These are phyloP conservation scores for Globisporangium apiculatum DNA, from an alignment of 352 stramenopile genomes.

Conservation along the genomic window DNA sequence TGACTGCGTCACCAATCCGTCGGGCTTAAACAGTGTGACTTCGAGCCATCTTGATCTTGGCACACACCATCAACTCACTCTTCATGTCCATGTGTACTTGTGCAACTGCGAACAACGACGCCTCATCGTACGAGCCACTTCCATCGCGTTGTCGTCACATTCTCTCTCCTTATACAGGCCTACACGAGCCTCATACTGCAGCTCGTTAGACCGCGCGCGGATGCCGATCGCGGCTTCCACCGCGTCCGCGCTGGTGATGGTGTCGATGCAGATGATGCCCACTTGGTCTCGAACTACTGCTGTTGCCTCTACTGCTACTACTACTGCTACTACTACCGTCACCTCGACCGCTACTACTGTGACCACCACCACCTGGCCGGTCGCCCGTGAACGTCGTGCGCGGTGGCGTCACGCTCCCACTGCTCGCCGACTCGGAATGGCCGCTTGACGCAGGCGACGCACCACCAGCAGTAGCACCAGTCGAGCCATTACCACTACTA, in stretches of 20 bases:
- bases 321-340: not conserved
- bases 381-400: not conserved
- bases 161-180: too few relatives aligned
- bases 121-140: too few relatives aligned
- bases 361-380: not conserved
- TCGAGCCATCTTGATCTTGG: not conserved
- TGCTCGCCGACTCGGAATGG: not conserved
- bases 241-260: constrained; percentile 8
- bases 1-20: not conserved
- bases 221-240: not conserved
- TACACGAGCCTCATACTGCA: not conserved
- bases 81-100: too few relatives aligned
- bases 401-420: not conserved
- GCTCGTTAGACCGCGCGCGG: not conserved
- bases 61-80: too few relatives aligned
- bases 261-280: constrained; percentile 12
- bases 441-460: too few relatives aligned
- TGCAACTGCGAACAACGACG: too few relatives aligned
- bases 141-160: too few relatives aligned
- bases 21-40: not conserved
- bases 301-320: not conserved
- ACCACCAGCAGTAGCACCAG: not conserved
- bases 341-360: not conserved
- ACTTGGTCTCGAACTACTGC: constrained; percentile 3
- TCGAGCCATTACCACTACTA: not conserved